Base-by-base conservation (phyloP, 1,284 basidiomycete species). In the Moesziomyces sp. region DNA sequence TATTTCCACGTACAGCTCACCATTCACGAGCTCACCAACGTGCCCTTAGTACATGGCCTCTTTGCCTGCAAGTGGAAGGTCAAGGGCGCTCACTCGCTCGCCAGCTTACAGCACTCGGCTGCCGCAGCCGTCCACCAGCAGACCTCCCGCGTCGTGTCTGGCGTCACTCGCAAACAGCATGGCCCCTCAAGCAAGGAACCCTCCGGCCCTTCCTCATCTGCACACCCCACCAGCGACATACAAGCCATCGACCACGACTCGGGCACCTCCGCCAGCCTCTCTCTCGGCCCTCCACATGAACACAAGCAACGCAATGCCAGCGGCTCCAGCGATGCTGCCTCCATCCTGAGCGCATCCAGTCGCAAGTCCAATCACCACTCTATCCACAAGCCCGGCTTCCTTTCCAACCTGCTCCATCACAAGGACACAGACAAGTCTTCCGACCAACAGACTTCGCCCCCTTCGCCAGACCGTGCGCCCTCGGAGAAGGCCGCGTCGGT, bases 51-150 rank as follows among this genome's bases (percentile, higher is more conserved):
- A 50, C 85, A 86, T 43, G 92, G 92, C 67, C 88, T 91, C 77
- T 93, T 93, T 79, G 89, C 87, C 16, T 88, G 91, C 42, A 87
- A 88, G 50, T 93, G 92, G 92, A 90, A 89, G 82, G 88, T 93
- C 85, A 91, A 90, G 85, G 87, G 89, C 71, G 88, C 89, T 1
- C 69, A 81, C 56, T 66, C 72, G 18, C 52, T 78, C 10, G 56
- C 65, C 19, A 71, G 57, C 30, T 51, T 78, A 26, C 68, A 75
- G 46, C 66, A 74, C 35, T 52, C 72, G 8, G 58, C 72, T 7
- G 62, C 67, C 6, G 70, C 70, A 16, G 64, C 64, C n/a, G 53
- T 63, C 1, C 70, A 73, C 26, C 70, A 73, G 47, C 44, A 51
- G 10, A 46, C 64, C 16, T 48, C 64, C 8, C 64, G 60, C n/a